phyloP scores from a whole-genome alignment of 345 rosid species.

The Leavenworthia alabamica region DNA sequence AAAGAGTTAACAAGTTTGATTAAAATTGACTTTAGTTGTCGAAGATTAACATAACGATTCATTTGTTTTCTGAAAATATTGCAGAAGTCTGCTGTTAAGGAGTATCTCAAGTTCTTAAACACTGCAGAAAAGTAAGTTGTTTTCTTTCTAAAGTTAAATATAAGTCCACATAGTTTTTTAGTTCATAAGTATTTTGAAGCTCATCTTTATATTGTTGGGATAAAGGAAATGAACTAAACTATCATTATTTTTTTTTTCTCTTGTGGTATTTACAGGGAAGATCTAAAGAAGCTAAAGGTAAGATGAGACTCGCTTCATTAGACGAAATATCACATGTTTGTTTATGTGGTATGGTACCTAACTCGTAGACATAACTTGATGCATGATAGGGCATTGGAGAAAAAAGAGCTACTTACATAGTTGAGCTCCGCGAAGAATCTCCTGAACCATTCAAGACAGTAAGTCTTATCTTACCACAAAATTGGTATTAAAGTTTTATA shows the following conservation, averaged over 20 bases:
- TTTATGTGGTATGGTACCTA: background rate
- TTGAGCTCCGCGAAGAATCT: conserved; percentile 55
- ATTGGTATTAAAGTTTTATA: background rate
- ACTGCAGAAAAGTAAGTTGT: conserved; percentile 60
- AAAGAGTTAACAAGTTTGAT: background rate
- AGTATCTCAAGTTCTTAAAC: conserved; percentile 57
- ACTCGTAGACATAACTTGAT: background rate
- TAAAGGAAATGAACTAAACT: conserved; percentile 1
- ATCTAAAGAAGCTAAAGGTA: conserved; percentile 69
- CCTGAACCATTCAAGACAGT: conserved; percentile 63
- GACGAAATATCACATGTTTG: background rate
- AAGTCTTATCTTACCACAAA: conserved; percentile 10
- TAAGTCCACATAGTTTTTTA: background rate
- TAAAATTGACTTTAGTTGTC: background rate
- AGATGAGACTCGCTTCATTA: conserved; percentile 10
- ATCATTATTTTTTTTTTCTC: background rate
- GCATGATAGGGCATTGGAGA: conserved; percentile 70
- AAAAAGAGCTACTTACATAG: conserved; percentile 62
- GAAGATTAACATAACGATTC: background rate
- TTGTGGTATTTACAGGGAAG: conserved; percentile 44
- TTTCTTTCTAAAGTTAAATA: background rate
- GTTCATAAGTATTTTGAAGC: background rate
- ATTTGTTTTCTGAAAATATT: background rate
- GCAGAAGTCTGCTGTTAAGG: conserved; percentile 56
- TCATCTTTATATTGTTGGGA: background rate